phyloP scores from a whole-genome alignment of 257 asterid genomes.

The Agastache rugosa region DNA sequence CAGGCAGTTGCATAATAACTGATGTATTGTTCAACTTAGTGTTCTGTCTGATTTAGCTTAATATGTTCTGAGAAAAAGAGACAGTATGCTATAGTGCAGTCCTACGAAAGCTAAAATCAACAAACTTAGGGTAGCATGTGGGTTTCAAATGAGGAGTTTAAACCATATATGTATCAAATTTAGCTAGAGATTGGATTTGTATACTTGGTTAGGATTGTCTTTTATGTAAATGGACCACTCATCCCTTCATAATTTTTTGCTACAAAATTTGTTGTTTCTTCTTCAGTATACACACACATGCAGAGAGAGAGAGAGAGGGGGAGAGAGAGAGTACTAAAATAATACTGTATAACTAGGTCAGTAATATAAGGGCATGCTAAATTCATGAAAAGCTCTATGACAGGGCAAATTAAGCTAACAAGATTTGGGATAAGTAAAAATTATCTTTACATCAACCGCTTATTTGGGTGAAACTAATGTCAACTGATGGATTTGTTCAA shows the following conservation, averaged over 20 bases:
- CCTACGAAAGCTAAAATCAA: neutral
- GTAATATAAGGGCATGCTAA: neutral
- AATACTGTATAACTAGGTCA: neutral
- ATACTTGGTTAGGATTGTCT: neutral
- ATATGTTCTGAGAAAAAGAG: neutral
- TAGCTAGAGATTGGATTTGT: neutral
- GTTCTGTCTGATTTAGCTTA: neutral
- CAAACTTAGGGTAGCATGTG: neutral
- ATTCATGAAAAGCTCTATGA: conserved; percentile 4
- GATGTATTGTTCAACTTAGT: neutral
- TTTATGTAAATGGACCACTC: neutral
- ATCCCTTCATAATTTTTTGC: neutral
- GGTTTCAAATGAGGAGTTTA: neutral
- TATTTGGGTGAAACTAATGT: conserved; percentile 16
- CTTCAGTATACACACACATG: neutral
- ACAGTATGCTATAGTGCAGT: neutral
- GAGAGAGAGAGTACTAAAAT: neutral
- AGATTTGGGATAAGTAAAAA: neutral
- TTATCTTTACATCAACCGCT: neutral
- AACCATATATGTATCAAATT: neutral
- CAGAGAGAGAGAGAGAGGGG: too few relatives aligned
- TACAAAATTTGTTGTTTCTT: too few relatives aligned
- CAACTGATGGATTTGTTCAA: neutral
- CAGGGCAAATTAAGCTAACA: neutral
- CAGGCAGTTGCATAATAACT: neutral